These are phyloP conservation scores for Metschnikowia corniflorae DNA, from an alignment of 805 yeast species.

Conservation along the genomic window DNA sequence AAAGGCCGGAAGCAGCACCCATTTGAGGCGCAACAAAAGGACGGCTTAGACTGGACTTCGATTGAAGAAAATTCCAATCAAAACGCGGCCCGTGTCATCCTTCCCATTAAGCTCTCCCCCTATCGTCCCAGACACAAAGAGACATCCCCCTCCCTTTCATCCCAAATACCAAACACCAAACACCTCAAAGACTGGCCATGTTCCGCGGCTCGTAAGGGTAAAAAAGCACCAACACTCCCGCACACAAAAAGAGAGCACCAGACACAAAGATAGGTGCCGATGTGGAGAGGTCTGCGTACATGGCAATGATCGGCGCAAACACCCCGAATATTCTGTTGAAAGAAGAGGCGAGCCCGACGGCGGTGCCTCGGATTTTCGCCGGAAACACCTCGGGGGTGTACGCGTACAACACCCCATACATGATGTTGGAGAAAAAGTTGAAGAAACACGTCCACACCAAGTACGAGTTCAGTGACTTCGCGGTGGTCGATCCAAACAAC, in stretches of 20 bases:
- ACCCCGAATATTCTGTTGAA: conserved; percentile 51
- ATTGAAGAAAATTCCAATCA: no score
- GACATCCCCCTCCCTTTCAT: no score
- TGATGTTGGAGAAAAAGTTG: conserved; percentile 47
- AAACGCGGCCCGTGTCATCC: no score
- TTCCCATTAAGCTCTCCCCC: no score
- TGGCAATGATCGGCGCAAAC: conserved; percentile 55
- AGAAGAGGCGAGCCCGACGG: conserved; percentile 57
- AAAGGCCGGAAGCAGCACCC: no score
- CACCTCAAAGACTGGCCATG: conserved; percentile 17
- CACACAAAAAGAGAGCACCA: conserved; percentile 49
- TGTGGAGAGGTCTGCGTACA: conserved; percentile 51
- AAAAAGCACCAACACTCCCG: conserved; percentile 35
- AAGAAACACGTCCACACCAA: conserved; percentile 48
- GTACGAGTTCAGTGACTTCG: conserved; percentile 46
- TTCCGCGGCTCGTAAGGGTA: conserved; percentile 50
- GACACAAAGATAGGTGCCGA: conserved; percentile 60
- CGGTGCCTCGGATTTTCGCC: conserved; percentile 48
- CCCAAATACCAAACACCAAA: no score
- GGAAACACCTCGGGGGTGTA: conserved; percentile 66
- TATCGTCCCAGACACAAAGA: no score
- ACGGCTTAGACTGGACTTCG: no score
- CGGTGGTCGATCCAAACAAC: conserved; percentile 61
- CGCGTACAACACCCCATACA: conserved; percentile 55
- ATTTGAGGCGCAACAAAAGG: no score